Percentiles rank a stretch among this genome's conserved stretches.
Evolutionary conservation across 345 rosid genomes (phyloP).

Genomic region (Linum usitatissimum): DNA sequence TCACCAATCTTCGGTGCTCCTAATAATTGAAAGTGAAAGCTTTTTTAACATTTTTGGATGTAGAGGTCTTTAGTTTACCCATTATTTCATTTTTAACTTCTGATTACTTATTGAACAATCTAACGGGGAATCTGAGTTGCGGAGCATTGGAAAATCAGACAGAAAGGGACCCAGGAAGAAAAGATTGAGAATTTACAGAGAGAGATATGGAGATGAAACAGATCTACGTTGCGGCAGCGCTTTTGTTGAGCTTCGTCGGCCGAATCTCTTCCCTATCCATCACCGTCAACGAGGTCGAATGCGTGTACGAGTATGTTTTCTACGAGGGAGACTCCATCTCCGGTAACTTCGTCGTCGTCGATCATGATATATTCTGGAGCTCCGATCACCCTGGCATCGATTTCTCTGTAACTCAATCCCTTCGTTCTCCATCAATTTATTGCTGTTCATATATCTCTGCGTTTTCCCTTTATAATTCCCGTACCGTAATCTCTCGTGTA

Average conservation of each 20-base stretch:
- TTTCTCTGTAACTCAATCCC: conserved; percentile 44
- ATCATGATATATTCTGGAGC: conserved; percentile 96
- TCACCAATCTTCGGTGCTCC: too few relatives aligned
- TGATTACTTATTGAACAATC: too few relatives aligned
- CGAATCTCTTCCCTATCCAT: conserved; percentile 66
- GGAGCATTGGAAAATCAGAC: not conserved
- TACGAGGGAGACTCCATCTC: conserved; percentile 87
- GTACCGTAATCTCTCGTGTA: not conserved
- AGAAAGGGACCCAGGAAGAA: not conserved
- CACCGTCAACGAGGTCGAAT: conserved; percentile 75
- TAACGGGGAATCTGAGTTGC: not conserved
- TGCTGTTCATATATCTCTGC: not conserved
- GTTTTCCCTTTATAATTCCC: not conserved
- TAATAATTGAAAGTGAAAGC: too few relatives aligned
- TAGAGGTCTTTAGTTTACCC: too few relatives aligned
- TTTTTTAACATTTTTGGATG: too few relatives aligned
- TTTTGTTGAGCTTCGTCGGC: conserved; percentile 28
- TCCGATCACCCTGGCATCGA: conserved; percentile 98
- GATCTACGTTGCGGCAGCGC: conserved; percentile 22
- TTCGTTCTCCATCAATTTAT: not conserved
- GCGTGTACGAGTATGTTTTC: conserved; percentile 85
- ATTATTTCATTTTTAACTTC: too few relatives aligned
- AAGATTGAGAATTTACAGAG: not conserved
- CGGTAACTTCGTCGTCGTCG: conserved; percentile 95
- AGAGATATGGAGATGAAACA: conserved; percentile 19